These are phyloP conservation scores for Lactarius pseudohatsudake DNA, from an alignment of 768 basidiomycete species.

Conservation along the genomic window DNA sequence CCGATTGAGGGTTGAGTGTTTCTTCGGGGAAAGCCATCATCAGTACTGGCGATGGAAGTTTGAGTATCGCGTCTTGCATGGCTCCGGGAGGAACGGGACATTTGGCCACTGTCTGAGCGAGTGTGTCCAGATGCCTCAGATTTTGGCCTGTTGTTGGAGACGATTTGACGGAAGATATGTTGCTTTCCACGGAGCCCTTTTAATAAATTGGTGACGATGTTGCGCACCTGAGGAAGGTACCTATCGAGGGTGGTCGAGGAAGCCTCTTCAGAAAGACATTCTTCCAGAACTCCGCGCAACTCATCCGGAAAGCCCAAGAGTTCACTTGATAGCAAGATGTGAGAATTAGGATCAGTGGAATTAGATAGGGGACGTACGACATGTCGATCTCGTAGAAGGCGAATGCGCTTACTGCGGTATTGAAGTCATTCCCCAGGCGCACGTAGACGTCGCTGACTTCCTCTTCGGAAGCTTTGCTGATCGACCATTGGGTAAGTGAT, in stretches of 20 bases:
- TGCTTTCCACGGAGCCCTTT: constrained; percentile 94
- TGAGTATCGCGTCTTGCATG: constrained; percentile 40
- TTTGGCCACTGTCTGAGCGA: constrained; percentile 42
- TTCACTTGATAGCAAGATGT: constrained; percentile 53
- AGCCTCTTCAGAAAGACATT: constrained; percentile 89
- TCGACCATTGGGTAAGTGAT: constrained; percentile 83
- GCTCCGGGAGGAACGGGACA: constrained; percentile 53
- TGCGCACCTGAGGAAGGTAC: constrained; percentile 87
- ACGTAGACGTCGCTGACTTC: constrained; percentile 98
- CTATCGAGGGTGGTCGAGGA: constrained; percentile 79
- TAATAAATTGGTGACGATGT: constrained; percentile 89
- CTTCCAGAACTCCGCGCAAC: constrained; percentile 84
- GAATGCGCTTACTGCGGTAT: constrained; percentile 89
- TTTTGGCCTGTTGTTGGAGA: constrained; percentile 58
- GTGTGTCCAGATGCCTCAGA: constrained; percentile 48
- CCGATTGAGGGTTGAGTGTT: constrained; percentile 9
- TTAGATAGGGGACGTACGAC: constrained; percentile 49
- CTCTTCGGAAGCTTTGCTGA: constrained; percentile 63
- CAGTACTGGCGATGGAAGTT: constrained; percentile 34
- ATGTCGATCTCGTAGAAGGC: constrained; percentile 83
- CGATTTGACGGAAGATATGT: constrained; percentile 75
- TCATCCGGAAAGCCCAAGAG: constrained; percentile 86
- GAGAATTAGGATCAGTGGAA: constrained; percentile 14
- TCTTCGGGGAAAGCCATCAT: constrained; percentile 34
- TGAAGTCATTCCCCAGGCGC: constrained; percentile 95